Evolutionary conservation across 177 flowering plant species (phyloP), one percentile per base, ranked within the genome.

Genomic region (Vitis hybrid): DNA sequence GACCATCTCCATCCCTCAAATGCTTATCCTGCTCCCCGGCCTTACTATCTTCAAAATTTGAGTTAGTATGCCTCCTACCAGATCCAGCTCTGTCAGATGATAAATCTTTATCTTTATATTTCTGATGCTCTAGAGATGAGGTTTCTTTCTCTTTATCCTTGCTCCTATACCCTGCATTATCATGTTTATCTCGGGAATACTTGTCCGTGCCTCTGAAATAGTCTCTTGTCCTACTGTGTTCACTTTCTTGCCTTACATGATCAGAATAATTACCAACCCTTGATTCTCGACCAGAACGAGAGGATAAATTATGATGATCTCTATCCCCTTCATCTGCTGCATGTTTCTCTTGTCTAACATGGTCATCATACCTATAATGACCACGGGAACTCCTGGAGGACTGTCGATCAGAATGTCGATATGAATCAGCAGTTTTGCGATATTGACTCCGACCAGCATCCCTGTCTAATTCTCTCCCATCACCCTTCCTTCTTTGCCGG

Each of bases 321-420:
- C 84, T 82, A 13, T 85, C 89, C 18, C 75, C 86, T 54, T 85
- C 92, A 67, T 82, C 85, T 17, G 61, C 72, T 23, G 26, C 26
- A 73, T 76, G 77, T 80, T 71, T 87, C 56, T 82, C 85, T 72
- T 70, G 81, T 69, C 82, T 82, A 30, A 45, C 30, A 62, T 79
- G 76, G 50, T 87, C 92, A 82, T 86, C 94, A 76, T 80, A 87
- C 78, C 82, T 85, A 64, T 64, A 78, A 64, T 82, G 70, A 70
- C 76, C 79, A 76, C 72, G 80, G 32, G 84, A 81, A 70, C 79
- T 74, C 80, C 87, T 80, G 60, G 88, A 74, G 50, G 87, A 84
- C 6, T 75, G 83, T 14, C 86, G 78, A 64, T 84, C 89, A 74
- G 80, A 77, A 78, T 81, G 65, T 64, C 81, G 84, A 62, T 79